phyloP scores from a whole-genome alignment of 441 rosid species.

The Codiaeum variegatum region DNA sequence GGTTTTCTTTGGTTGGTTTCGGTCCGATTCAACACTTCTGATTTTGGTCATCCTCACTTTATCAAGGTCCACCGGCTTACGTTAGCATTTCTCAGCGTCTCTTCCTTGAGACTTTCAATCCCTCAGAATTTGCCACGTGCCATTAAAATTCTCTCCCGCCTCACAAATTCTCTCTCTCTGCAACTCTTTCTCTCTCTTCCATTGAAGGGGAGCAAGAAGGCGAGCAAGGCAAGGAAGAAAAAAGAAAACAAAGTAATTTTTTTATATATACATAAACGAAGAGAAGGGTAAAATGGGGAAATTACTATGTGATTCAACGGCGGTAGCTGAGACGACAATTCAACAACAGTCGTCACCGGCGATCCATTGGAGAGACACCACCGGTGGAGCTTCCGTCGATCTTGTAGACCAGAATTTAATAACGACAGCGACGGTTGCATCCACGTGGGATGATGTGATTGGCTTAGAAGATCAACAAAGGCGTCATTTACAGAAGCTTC shows the following conservation, averaged over 20 bases:
- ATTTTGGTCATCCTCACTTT: no score
- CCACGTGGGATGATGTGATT: slow-evolving; percentile 68
- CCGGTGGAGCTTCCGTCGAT: slow-evolving; percentile 43
- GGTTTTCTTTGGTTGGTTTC: no score
- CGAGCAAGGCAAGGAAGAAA: slow-evolving; percentile 2
- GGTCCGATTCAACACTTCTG: no score
- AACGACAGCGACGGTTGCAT: slow-evolving; percentile 1
- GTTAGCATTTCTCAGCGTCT: slow-evolving; percentile 33
- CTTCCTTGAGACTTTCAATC: slow-evolving; percentile 10
- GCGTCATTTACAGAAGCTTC: slow-evolving; percentile 64
- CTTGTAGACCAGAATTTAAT: slow-evolving; percentile 34
- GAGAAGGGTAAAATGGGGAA: slow-evolving; percentile 60
- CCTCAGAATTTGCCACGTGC: slow-evolving; percentile 42
- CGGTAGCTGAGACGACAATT: slow-evolving; percentile 25
- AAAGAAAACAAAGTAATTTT: not conserved
- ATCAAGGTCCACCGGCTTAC: slow-evolving; percentile 31
- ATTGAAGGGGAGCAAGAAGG: slow-evolving; percentile 20
- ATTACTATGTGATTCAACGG: slow-evolving; percentile 64
- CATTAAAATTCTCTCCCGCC: slow-evolving; percentile 42
- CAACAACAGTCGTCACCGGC: slow-evolving; percentile 40
- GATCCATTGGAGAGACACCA: slow-evolving; percentile 56
- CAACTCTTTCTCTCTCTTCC: slow-evolving; percentile 19
- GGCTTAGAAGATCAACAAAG: slow-evolving; percentile 90
- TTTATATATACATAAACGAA: not conserved
- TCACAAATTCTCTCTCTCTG: slow-evolving; percentile 31